These are phyloP conservation scores for Yarrowia sp. DNA, from an alignment of 805 yeast species.

Conservation along the genomic window DNA sequence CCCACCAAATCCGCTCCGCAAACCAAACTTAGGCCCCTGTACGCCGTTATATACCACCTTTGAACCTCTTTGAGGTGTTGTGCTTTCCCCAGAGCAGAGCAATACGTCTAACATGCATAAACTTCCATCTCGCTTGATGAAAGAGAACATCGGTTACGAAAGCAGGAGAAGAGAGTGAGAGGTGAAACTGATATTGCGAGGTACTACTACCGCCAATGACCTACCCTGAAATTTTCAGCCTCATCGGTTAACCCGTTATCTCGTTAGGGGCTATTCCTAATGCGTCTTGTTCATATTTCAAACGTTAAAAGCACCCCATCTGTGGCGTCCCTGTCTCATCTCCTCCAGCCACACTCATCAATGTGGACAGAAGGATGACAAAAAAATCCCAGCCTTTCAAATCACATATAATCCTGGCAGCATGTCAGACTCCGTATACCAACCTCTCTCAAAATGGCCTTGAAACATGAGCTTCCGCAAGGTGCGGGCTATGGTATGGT, in stretches of 20 bases:
- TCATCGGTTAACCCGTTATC: neutral
- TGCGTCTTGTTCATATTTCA: neutral
- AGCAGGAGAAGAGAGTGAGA: too few species aligned
- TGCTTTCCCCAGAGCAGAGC: neutral
- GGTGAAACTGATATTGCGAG: too few species aligned
- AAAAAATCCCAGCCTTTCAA: neutral
- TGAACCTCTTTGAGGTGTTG: neutral
- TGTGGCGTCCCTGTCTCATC: conserved; percentile 33
- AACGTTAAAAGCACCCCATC: conserved; percentile 32
- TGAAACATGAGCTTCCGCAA: conserved; percentile 39
- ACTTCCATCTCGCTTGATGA: neutral
- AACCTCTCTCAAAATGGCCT: neutral
- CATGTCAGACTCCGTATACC: neutral
- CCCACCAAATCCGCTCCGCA: conserved; percentile 5
- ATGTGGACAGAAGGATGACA: conserved; percentile 11
- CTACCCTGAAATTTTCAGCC: neutral
- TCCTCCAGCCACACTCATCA: conserved; percentile 2
- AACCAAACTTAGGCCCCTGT: neutral
- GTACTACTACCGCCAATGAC: too few species aligned
- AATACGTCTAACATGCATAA: neutral
- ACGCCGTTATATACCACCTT: neutral
- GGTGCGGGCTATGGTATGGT: conserved; percentile 86
- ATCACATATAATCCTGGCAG: neutral
- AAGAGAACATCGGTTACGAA: too few species aligned
- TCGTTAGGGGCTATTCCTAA: neutral